Percentiles rank a stretch among this genome's conserved stretches.
Evolutionary conservation across 1,284 basidiomycete species (phyloP).

Genomic region (Meira nashicola): DNA sequence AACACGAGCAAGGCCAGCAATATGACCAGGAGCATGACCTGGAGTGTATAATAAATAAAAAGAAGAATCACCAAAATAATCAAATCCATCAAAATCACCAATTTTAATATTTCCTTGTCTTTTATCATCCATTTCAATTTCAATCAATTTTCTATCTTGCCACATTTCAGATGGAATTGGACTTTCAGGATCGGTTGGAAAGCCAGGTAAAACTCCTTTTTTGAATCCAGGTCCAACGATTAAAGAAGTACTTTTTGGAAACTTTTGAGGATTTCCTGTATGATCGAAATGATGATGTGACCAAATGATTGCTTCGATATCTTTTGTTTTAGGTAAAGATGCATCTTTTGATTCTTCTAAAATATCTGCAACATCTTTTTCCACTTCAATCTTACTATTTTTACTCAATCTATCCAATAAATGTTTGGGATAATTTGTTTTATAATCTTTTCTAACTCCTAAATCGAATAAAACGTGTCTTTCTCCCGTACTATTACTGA

Average conservation of each 20-base stretch:
- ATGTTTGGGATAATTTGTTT: constrained; percentile 5
- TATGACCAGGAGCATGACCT: constrained; percentile 10
- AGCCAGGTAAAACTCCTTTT: constrained; percentile 3
- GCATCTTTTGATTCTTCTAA: not conserved
- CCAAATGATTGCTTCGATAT: constrained; percentile 11
- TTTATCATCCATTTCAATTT: not conserved
- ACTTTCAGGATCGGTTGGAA: not conserved
- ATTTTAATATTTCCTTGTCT: not conserved
- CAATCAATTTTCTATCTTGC: constrained; percentile 6
- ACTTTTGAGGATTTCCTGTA: constrained; percentile 7
- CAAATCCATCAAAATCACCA: not conserved
- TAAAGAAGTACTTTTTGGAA: constrained; percentile 1
- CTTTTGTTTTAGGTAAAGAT: constrained; percentile 1
- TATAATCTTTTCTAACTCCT: constrained; percentile 1
- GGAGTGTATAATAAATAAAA: constrained; percentile 6
- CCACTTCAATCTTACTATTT: not conserved
- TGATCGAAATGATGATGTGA: constrained; percentile 13
- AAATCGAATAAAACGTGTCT: constrained; percentile 7
- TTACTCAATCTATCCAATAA: not conserved
- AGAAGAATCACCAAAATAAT: constrained; percentile 5
- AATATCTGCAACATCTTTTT: constrained; percentile 9
- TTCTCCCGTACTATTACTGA: constrained; percentile 1
- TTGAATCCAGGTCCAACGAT: constrained; percentile 8
- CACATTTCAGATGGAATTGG: not conserved
- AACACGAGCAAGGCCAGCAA: constrained; percentile 5